Base-by-base conservation (phyloP, 495 filamentous ascomycete genomes). In the Daldinia vernicosa region DNA sequence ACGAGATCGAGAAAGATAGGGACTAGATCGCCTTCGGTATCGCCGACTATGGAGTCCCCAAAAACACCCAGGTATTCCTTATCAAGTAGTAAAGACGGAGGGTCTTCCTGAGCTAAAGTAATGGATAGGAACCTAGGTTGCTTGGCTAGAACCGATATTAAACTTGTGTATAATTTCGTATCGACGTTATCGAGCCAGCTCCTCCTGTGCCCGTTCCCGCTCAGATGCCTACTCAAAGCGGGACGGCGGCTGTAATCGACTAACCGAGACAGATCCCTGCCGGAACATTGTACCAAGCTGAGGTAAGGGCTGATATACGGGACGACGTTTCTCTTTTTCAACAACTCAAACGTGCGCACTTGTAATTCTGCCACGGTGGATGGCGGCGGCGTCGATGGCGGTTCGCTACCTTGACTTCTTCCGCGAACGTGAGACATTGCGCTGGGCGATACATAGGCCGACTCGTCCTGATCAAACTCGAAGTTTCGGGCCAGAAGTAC, bases 1-100 rank as follows among this genome's bases (percentile, higher is more conserved):
- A 86, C 86, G 55, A 99, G 83, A 71, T 98, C 93, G 2, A 99
- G 85, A 68, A 92, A 95, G 67, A 99, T 95, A 0, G 95, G 94
- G 14, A 98, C 88, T 15, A 97, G 86, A 33, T 88, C 86, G 55
- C 93, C 91, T 53, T 93, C 91, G 47, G 90, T 92, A 30, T 90
- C 90, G 12, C 95, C 95, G 0, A 96, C 86, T 1, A 98, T 83
- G 5, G 91, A 84, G 69, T 90, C 85, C 19, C 84, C 87, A 64
- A 91, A 91, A 57, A 91, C 77, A 11, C 75, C 80, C 14, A 97
- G 79, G 22, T 97, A 86, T 24, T 85, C 82, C 67, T 90, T 88
- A 73, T 99, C 93, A 12, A 98, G 74, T 5, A 98, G 84, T 11
- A 99, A 81, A 1, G 91, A 93, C 2, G 93, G 92, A 1, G 93